phyloP scores from a whole-genome alignment of 2,329 filamentous ascomycete species.

The Talaromyces sp. region DNA sequence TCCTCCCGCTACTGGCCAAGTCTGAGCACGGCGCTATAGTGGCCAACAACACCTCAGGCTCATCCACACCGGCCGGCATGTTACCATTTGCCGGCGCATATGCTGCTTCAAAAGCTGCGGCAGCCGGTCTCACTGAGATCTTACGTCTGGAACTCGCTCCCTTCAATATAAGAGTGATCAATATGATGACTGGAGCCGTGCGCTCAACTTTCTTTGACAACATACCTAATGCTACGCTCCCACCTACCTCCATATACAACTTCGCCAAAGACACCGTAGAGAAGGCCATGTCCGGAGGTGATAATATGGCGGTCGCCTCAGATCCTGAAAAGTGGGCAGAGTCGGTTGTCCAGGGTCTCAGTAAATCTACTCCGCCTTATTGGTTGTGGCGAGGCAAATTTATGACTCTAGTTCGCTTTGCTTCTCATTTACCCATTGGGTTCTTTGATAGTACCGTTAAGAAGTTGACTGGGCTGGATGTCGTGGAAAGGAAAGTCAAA shows the following conservation, averaged over 20 bases:
- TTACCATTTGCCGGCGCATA: slow-evolving; percentile 12
- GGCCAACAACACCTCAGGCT: slow-evolving; percentile 10
- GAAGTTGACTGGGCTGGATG: neutral
- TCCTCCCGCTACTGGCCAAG: slow-evolving; percentile 4
- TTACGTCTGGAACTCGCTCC: slow-evolving; percentile 10
- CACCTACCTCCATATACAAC: slow-evolving; percentile 6
- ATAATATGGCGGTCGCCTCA: neutral
- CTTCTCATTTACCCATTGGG: slow-evolving; percentile 1
- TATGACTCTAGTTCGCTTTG: neutral
- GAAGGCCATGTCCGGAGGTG: neutral
- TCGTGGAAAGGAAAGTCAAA: neutral
- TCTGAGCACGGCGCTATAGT: slow-evolving; percentile 6
- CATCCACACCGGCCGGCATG: neutral
- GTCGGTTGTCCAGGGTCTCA: neutral
- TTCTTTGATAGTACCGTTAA: slow-evolving; percentile 2
- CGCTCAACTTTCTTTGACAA: slow-evolving; percentile 1
- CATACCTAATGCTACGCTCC: neutral
- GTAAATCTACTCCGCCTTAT: slow-evolving; percentile 2
- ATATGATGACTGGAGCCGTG: neutral
- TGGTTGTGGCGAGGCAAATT: slow-evolving; percentile 5
- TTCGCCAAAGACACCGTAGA: slow-evolving; percentile 6
- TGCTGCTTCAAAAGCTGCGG: slow-evolving; percentile 8
- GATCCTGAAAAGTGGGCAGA: slow-evolving; percentile 1
- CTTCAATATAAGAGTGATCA: slow-evolving; percentile 7
- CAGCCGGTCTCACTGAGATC: neutral